Evolutionary conservation across 306 rosid species (phyloP).

Genomic region (Macrotyloma uniflorum): DNA sequence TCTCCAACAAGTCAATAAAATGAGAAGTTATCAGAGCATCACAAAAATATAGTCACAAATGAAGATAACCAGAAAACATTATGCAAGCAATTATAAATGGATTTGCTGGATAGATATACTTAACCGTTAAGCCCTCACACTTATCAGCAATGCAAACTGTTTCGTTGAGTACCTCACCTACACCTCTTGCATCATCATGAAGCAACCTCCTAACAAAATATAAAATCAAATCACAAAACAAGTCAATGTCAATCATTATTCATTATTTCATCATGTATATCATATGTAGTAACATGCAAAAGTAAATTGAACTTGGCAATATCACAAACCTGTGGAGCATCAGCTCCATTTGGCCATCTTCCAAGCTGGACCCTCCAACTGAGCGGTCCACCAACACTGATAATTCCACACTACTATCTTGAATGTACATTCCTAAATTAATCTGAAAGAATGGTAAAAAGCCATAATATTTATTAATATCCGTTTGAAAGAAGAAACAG

Average conservation of each 20-base stretch:
- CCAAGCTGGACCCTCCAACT: slow-evolving; percentile 82
- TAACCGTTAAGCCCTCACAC: slow-evolving; percentile 82
- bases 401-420: slow-evolving; percentile 64
- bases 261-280: slow-evolving; percentile 6
- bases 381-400: slow-evolving; percentile 83
- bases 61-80: slow-evolving; percentile 30
- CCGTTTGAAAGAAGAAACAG: neutral
- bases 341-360: slow-evolving; percentile 79
- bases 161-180: slow-evolving; percentile 87
- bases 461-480: slow-evolving; percentile 26
- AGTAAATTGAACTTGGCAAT: slow-evolving; percentile 27
- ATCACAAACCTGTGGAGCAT: slow-evolving; percentile 76
- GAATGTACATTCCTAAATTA: slow-evolving; percentile 69
- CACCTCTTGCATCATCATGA: slow-evolving; percentile 93
- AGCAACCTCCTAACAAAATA: slow-evolving; percentile 71
- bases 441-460: slow-evolving; percentile 52
- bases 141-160: slow-evolving; percentile 67
- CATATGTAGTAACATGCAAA: slow-evolving; percentile 17
- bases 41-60: slow-evolving; percentile 13
- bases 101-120: slow-evolving; percentile 42
- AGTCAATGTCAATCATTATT: slow-evolving; percentile 21
- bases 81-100: slow-evolving; percentile 11
- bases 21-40: neutral
- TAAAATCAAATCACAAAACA: slow-evolving; percentile 35
- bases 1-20: slow-evolving; percentile 1